Base-by-base conservation (phyloP, 2,329 filamentous ascomycete genomes). In the Aspergillus tamarii region DNA sequence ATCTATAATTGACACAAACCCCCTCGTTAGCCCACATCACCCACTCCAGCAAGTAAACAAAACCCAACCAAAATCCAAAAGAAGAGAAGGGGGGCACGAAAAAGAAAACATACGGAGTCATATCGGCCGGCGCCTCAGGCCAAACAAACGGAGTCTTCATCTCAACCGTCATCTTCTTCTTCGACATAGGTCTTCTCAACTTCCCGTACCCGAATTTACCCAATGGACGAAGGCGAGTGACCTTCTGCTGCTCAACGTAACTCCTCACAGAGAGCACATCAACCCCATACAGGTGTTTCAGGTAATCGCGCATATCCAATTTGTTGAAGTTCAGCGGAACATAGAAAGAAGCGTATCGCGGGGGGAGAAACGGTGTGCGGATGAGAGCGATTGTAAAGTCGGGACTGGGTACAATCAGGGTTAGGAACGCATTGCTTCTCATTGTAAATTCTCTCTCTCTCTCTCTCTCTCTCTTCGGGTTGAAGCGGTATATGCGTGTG, bases 151-250 rank as follows among this genome's bases (percentile, higher is more conserved):
- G 92, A 82, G 89, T 83, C 66, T 85, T 87, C 82, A 99, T 87
- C 84, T 97, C 92, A 52, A 96, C 92, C 48, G 91, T 96, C 95
- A 99, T 99, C 78, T 89, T 91, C 86, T 99, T 99, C 73, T 89
- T 85, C 57, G 88, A 83, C 67, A 86, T 84, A 30, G 91, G 91
- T 28, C 94, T 87, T 78, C 88, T 89, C 83, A 88, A 88, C 66
- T 84, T 84, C 65, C 85, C 84, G 72, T 79, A 83, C 64, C 77
- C 74, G 75, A 75, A 77, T 77, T 70, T 78, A 46, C 67, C 74
- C 53, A 69, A 64, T 45, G 66, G 71, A 19, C 70, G 72, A 70
- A 73, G 73, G 59, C 69, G 86, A 62, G 85, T 85, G 41, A 90
- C 78, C 54, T 85, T 87, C 76, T 88, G 85, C 79, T 90, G 87